A percentile compares a stretch with the other conserved stretches of the same genome.
Conservation (phyloP, 805 yeast genomes). For the Candida anglica region DNA sequence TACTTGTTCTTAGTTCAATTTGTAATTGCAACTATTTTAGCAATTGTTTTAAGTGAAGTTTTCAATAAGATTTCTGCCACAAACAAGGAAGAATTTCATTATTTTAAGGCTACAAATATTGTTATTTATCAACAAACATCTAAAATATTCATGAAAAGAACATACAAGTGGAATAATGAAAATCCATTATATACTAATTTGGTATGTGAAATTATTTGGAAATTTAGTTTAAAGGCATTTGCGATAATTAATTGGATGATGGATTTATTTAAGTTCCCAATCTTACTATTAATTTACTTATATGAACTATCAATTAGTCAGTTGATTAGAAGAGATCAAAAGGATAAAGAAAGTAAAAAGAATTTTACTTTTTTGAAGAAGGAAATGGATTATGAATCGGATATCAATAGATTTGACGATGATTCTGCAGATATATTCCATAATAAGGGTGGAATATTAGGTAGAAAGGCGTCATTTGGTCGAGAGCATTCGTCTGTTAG, state of each 20-base stretch:
- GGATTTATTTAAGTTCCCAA: slow-evolving; percentile 32
- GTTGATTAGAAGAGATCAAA: slow-evolving; percentile 13
- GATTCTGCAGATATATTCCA: slow-evolving; percentile 21
- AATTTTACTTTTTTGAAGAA: slow-evolving; percentile 31
- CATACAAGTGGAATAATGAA: no score
- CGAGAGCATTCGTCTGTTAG: no score
- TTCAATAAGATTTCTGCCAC: slow-evolving; percentile 30
- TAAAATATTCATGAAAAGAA: slow-evolving; percentile 10
- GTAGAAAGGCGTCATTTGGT: no score
- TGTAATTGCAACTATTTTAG: slow-evolving; percentile 50
- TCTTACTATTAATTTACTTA: slow-evolving; percentile 25
- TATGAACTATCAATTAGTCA: slow-evolving; percentile 27
- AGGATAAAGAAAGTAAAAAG: slow-evolving; percentile 16
- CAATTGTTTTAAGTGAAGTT: slow-evolving; percentile 47
- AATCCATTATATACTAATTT: no score
- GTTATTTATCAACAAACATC: slow-evolving; percentile 33
- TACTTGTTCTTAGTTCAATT: slow-evolving; percentile 53
- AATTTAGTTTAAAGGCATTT: neutral
- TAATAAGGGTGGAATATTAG: no score
- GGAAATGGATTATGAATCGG: slow-evolving; percentile 8
- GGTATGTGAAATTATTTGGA: neutral
- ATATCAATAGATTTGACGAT: slow-evolving; percentile 15
- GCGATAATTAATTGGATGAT: slow-evolving; percentile 14
- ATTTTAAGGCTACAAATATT: slow-evolving; percentile 35
- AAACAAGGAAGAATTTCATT: slow-evolving; percentile 37